Evolutionary conservation across 75 land plant species (phyloP).

Genomic region (Pinus albicaulis): DNA sequence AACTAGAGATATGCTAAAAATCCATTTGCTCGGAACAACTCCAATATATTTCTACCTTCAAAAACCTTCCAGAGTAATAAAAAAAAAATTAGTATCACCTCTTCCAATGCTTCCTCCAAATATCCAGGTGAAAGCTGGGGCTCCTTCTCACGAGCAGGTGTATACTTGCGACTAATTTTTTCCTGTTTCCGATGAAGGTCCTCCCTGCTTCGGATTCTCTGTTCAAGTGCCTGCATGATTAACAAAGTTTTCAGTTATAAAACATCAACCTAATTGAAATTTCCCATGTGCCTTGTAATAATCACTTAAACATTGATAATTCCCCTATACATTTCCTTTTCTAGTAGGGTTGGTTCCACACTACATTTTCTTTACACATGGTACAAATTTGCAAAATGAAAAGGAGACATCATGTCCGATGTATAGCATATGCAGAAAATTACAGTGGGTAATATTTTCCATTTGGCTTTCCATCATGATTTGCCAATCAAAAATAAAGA

Average conservation of each 20-base stretch:
- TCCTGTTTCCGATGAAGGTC: constrained; percentile 82
- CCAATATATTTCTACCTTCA: not conserved
- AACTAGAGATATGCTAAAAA: not conserved
- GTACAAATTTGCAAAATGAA: not conserved
- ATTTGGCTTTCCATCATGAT: too few relatives aligned
- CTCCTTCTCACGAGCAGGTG: constrained; percentile 51
- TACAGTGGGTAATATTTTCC: too few relatives aligned
- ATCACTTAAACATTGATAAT: not conserved
- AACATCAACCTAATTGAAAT: not conserved
- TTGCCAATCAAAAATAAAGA: too few relatives aligned
- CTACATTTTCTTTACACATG: not conserved
- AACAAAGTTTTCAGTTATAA: too few relatives aligned
- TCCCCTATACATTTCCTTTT: not conserved
- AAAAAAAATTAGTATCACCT: constrained; percentile 34
- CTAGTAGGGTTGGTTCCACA: not conserved
- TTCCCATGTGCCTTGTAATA: not conserved
- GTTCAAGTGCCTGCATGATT: constrained; percentile 58
- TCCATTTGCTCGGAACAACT: not conserved
- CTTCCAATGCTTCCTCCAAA: constrained; percentile 86
- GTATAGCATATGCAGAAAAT: not conserved
- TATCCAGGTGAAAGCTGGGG: constrained; percentile 93
- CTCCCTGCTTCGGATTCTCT: constrained; percentile 74
- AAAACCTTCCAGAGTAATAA: not conserved
- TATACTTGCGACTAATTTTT: constrained; percentile 69
- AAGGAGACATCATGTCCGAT: not conserved